phyloP scores from a whole-genome alignment of 148 eudicot genomes.

The Fallopia convolvulus region DNA sequence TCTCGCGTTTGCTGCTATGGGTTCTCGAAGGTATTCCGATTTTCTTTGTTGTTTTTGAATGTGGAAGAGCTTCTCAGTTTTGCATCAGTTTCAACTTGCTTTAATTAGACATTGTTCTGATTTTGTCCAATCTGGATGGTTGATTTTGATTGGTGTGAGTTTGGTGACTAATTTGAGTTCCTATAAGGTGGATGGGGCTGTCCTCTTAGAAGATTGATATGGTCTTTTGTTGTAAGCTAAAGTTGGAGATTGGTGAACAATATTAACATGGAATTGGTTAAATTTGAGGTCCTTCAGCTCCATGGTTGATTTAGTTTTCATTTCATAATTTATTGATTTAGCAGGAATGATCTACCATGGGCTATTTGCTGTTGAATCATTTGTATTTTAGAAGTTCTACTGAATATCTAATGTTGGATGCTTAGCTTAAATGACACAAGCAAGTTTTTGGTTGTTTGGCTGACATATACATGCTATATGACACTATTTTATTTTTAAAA shows the following conservation, averaged over 20 bases:
- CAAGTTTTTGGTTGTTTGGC: background rate
- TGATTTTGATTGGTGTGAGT: background rate
- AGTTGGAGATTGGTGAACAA: background rate
- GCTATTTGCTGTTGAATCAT: background rate
- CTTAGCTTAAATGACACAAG: background rate
- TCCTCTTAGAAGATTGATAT: background rate
- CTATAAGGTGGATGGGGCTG: background rate
- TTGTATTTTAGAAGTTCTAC: background rate
- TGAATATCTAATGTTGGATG: background rate
- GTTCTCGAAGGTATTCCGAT: background rate
- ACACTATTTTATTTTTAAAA: too few species aligned
- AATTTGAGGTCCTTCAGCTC: background rate
- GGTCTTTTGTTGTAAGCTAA: background rate
- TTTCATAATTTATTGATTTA: background rate
- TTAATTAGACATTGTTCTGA: background rate
- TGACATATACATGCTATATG: background rate
- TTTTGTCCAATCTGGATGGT: background rate
- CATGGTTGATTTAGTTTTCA: background rate
- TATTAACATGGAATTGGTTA: background rate
- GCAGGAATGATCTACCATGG: background rate
- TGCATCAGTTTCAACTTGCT: background rate
- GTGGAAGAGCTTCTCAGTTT: background rate
- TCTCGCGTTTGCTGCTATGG: background rate
- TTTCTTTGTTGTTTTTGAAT: background rate
- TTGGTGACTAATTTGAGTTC: background rate